Percentiles rank a stretch among this genome's conserved stretches.
These are phyloP conservation scores for Poa annua DNA, from an alignment of 176 grass and related monocot genomes.

Conservation along the genomic window DNA sequence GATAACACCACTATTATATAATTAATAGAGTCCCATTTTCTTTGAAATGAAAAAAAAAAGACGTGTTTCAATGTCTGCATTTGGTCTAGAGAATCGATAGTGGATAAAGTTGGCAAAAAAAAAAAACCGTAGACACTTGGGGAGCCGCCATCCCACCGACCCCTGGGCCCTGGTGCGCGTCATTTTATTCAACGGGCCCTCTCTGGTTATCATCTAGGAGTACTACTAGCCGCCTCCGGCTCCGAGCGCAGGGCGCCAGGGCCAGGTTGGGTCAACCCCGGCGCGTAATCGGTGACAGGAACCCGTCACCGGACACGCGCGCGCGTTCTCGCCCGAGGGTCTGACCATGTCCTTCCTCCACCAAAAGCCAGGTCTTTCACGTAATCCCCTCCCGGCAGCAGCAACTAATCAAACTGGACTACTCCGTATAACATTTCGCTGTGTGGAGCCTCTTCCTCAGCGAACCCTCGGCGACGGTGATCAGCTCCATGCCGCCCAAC, in stretches of 20 bases:
- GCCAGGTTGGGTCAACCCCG: neutral
- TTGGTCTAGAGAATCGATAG: too few relatives aligned
- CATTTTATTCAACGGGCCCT: neutral
- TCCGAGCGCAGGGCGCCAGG: too few relatives aligned
- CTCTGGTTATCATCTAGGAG: neutral
- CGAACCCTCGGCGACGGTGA: neutral
- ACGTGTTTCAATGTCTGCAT: too few relatives aligned
- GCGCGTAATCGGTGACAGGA: neutral
- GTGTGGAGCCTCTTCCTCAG: neutral
- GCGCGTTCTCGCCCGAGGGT: neutral
- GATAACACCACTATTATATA: too few relatives aligned
- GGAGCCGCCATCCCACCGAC: neutral
- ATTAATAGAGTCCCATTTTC: too few relatives aligned
- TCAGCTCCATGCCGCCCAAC: neutral
- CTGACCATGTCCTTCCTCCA: conserved; percentile 14
- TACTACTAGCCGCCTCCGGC: neutral
- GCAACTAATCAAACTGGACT: neutral
- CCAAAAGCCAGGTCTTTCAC: neutral
- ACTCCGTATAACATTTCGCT: neutral
- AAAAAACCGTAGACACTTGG: too few relatives aligned
- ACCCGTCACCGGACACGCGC: neutral
- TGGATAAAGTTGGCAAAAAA: too few relatives aligned
- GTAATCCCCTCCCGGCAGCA: neutral
- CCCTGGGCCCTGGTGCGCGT: neutral
- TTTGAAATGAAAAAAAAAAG: too few relatives aligned